Percentiles rank a stretch among this genome's conserved stretches.
phyloP scores from a whole-genome alignment of 2,329 filamentous ascomycete genomes.

The Paracoccidioides brasiliensis region DNA sequence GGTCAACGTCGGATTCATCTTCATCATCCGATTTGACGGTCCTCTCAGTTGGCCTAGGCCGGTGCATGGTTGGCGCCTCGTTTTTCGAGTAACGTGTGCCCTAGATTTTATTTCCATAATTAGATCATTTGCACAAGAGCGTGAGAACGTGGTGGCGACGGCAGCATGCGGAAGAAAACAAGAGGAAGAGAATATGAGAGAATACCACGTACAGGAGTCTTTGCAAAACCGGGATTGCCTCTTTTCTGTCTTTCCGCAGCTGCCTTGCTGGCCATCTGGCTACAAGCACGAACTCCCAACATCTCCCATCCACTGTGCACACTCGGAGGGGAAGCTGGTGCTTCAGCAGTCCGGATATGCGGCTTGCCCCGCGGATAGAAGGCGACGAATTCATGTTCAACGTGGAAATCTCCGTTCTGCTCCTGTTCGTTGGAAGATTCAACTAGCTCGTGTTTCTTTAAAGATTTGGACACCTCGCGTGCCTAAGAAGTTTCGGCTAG shows the following conservation, averaged over 20 bases:
- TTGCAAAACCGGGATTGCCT: not conserved
- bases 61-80: slow-evolving; percentile 11
- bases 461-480: too few species aligned
- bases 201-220: slow-evolving; percentile 7
- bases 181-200: not conserved
- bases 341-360: slow-evolving; percentile 9
- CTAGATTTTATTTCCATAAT: slow-evolving; percentile 8
- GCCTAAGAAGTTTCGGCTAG: too few species aligned
- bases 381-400: slow-evolving; percentile 8
- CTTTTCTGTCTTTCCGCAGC: not conserved
- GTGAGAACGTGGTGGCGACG: not conserved
- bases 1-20: slow-evolving; percentile 10
- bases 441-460: too few species aligned
- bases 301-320: slow-evolving; percentile 11
- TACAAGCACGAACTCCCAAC: slow-evolving; percentile 7
- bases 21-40: slow-evolving; percentile 14
- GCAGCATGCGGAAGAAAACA: not conserved
- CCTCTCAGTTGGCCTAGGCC: slow-evolving; percentile 11
- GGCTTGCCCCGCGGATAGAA: slow-evolving; percentile 13
- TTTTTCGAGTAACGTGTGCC: slow-evolving; percentile 12
- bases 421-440: too few species aligned
- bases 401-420: too few species aligned
- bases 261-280: not conserved
- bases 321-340: slow-evolving; percentile 3
- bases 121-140: not conserved